Base-by-base conservation (phyloP, 2,329 filamentous ascomycete genomes). In the Xenoacremonium recifei region DNA sequence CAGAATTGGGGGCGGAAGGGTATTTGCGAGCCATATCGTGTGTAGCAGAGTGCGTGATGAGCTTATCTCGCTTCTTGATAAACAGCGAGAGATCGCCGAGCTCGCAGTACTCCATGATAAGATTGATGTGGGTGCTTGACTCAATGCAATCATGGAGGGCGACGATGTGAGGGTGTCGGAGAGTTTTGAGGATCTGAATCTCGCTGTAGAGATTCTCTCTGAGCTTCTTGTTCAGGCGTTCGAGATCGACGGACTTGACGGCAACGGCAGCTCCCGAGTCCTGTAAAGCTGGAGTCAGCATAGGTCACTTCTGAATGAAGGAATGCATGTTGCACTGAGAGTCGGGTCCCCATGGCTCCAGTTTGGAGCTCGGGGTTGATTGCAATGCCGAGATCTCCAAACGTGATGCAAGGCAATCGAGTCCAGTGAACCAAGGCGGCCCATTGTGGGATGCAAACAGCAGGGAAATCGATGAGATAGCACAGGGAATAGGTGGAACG, bases 41-140 rank as follows among this genome's bases (percentile, higher is more conserved):
- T 4, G 92, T 93, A 39, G 88, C 85, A 20, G 87, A 82, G 62
- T 95, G 87, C 37, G 84, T 85, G 33, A 76, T 78, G 34, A 96
- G 79, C 60, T 84, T 87, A 47, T 92, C 84, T 47, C 92, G 82
- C 70, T 93, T 95, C 76, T 93, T 95, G 71, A 99, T 96, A 67
- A 99, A 97, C 40, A 92, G 77, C 10, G 93, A 95, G 44, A 99
- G 71, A 62, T 99, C 93, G 17, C 93, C 92, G 30, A 99, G 79
- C 62, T 95, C 89, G 70, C 93, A 97, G 69, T 95, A 97, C 70
- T 99, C 93, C 92, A 97, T 99, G 50, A 97, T 85, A 44, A 99
- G 79, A 68, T 99, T 93, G 69, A 97, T 96, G 61, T 95, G 88
- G 17, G 85, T 84, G 4, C 81, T 73, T 1, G 89, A 86, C 66